Evolutionary conservation across 163 green algal species (phyloP), one percentile per base, ranked within the genome.

Genomic region (Scenedesmus sp.): DNA sequence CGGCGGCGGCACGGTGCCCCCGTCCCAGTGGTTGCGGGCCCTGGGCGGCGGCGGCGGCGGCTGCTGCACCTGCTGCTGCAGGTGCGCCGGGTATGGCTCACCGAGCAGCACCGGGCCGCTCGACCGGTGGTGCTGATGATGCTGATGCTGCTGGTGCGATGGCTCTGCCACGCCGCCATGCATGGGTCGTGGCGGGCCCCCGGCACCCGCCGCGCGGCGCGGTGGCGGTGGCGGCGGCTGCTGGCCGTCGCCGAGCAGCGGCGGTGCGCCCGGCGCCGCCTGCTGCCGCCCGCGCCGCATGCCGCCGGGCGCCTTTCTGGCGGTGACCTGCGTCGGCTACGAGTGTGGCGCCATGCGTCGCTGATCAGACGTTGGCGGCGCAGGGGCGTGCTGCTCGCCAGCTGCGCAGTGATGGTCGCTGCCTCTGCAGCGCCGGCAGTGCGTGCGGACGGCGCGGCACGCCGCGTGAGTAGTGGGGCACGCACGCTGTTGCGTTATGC

Each of bases 21-120:
- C 39, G 7, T 47, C n/a, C 10, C 24, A 29, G 6, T 63, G 65
- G n/a, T n/a, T n/a, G n/a, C n/a, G n/a, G n/a, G n/a, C 7, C 39
- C 7, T 47, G 39, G 39, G 6, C 7, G 39, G 10, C 39, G 7
- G 39, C 10, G 6, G 39, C 39, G 39, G 39, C 7, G 10, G 51
- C 33, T 75, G 69, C 53, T 67, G 53, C 53, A 48, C 51, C 28
- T 33, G 60, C 36, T 20, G 36, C 36, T 75, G 65, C 48, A 14
- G 26, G 18, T 67, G 28, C 56, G 11, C 13, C 10, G 29, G 44
- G 22, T 50, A 50, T 44, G 34, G 58, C 29, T 15, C 29, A 6
- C 39, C 39, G 7, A 47, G 39, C 39, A 47, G 7, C 39, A n/a
- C n/a, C n/a, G n/a, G n/a, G n/a, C n/a, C n/a, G n/a, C n/a, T n/a